Evolutionary conservation across 164 flowering plant genomes (phyloP), one percentile per base, ranked within the genome.

Genomic region (Chloranthus sessilifolius): DNA sequence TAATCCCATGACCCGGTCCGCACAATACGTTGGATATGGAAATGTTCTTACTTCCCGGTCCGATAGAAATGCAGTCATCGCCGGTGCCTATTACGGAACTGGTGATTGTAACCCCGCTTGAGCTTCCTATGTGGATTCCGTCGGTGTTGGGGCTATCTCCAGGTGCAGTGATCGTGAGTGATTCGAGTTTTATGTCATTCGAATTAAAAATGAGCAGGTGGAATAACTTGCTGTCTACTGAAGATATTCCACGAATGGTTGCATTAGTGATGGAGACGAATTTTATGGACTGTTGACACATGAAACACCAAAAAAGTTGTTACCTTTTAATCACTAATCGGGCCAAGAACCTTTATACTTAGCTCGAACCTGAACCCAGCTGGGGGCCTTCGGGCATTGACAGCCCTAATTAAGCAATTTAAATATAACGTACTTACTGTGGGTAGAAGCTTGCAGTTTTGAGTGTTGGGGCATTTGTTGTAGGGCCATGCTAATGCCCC

Each of bases 1-100:
- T 80, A 43, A 75, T 72, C 2, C 77, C 77, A 29, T 72, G 80
- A 12, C 75, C 75, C 0, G 76, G 76, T 1, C 76, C 78, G 17
- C 79, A 74, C 7, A n/a, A 7, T 4, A 73, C 41, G 5, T 61
- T 26, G 27, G 24, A 10, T 2, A 75, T 47, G 27, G 27, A 22
- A 10, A 76, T 23, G 49, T 70, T 45, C 3, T 11, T 15, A 9
- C 49, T 37, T 11, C 73, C 75, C 3, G 65, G 55, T 1, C 71
- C 61, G 11, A 73, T n/a, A n/a, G 78, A 63, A n/a, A 76, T 40
- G 59, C 80, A 75, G 47, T 75, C 77, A 29, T 75, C 77, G 2
- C 56, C 45, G 0, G 54, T 55, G 15, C 62, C 65, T 5, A 60
- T 60, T 1, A 29, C 11, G 1, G 59, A 65, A 4, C 23, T 11